Evolutionary conservation across 495 filamentous ascomycete species (phyloP), one percentile per base, ranked within the genome.

Genomic region (Penicillium coffeae): DNA sequence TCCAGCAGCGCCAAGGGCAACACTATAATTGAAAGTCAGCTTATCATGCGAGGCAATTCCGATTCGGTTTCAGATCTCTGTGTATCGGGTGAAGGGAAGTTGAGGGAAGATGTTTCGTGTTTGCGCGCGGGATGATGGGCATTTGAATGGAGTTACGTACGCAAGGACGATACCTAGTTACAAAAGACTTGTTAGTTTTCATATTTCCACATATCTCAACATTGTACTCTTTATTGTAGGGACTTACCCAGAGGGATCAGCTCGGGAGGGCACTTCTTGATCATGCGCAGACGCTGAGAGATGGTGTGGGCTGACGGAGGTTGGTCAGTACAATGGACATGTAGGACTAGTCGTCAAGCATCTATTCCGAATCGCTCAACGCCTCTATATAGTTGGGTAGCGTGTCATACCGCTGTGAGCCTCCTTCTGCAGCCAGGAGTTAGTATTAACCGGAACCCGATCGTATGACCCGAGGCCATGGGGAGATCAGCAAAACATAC

Each of bases 181-280:
- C 21, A 38, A 48, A 55, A 42, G 30, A 41, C 21, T 52, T 8
- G 51, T 67, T 60, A 61, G 62, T 45, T 38, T 32, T 47, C n/a
- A 36, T 38, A 42, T 15, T 8, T 41, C 30, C 32, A 14, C 30
- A 7, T 8, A 14, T 38, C 47, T 25, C 12, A 8, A 39, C 5
- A 33, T 22, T 21, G 10, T 32, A 7, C 1, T 30, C 5, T 19
- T 14, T 10, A 22, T 32, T 38, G 25, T 30, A 21, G 45, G 14
- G 47, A 76, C 83, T 68, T 85, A 95, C 91, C 89, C 55, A 99
- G 82, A 58, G 93, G 93, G 61, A 92, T 82, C 82, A 99, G 79
- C 78, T 99, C 93, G 41, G 91, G 83, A 50, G 93, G 93, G 63
- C 95, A 83, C 75, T 81, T 82, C 81, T 87, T 89, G 50, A 96